Evolutionary conservation across 371 early-diverging fungal genomes (phyloP).

Genomic region (Apophysomyces trapeziformis): DNA sequence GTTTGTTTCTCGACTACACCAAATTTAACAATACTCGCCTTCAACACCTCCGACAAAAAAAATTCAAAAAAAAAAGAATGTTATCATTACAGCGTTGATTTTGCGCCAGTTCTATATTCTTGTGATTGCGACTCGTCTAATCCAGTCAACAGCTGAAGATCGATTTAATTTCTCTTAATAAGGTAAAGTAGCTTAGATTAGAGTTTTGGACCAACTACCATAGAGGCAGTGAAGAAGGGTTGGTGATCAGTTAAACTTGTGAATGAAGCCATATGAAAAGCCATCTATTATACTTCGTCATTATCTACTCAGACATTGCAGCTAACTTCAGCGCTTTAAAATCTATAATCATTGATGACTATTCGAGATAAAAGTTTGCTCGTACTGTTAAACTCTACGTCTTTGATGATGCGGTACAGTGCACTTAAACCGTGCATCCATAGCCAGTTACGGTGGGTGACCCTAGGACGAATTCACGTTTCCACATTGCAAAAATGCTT

Average conservation of each 20-base stretch:
- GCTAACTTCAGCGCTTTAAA: not conserved
- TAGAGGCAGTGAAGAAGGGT: not conserved
- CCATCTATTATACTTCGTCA: not conserved
- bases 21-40: slow-evolving; percentile 11
- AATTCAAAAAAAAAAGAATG: not conserved
- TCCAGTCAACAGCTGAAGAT: slow-evolving; percentile 11
- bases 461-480: too few species aligned
- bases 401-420: too few species aligned
- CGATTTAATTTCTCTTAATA: slow-evolving; percentile 8
- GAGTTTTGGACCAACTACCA: not conserved
- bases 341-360: not conserved
- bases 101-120: slow-evolving; percentile 9
- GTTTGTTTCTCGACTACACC: slow-evolving; percentile 12
- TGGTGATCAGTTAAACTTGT: not conserved
- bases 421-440: too few species aligned
- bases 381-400: too few species aligned
- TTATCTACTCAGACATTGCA: not conserved
- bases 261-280: not conserved
- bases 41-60: slow-evolving; percentile 9
- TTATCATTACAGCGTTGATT: not conserved
- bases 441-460: too few species aligned
- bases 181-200: slow-evolving; percentile 5
- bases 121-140: not conserved
- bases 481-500: too few species aligned
- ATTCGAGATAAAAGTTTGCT: too few species aligned